phyloP scores from a whole-genome alignment of 257 asterid species.

The Striga asiatica region DNA sequence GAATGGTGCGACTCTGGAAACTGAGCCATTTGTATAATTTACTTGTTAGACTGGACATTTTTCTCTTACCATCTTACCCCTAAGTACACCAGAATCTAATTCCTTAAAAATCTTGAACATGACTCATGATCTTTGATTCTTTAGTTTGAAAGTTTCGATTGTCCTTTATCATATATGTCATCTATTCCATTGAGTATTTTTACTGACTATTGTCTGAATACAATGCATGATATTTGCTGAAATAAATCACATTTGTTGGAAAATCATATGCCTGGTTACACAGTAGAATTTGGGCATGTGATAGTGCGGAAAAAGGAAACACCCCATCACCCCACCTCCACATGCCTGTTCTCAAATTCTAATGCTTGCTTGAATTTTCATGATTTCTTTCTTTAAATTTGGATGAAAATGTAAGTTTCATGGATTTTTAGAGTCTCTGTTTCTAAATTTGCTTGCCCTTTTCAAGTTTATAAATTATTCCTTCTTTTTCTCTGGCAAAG shows the following conservation, averaged over 20 bases:
- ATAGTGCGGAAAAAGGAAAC: neutral
- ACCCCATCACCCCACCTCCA: no score
- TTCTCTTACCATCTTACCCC: neutral
- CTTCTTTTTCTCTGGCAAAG: conserved; percentile 24
- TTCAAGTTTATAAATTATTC: neutral
- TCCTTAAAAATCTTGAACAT: no score
- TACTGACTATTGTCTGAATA: neutral
- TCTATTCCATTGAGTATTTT: neutral
- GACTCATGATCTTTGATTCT: neutral
- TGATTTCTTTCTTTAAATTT: conserved; percentile 6
- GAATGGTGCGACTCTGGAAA: conserved; percentile 53
- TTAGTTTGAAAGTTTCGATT: neutral
- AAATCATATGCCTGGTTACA: neutral
- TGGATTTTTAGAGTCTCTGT: neutral
- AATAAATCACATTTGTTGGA: neutral
- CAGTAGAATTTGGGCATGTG: neutral
- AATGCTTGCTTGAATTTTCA: neutral
- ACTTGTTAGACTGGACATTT: no score
- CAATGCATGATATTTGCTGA: neutral
- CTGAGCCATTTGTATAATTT: neutral
- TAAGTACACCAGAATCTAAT: no score
- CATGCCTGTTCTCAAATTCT: neutral
- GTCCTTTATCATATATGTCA: neutral
- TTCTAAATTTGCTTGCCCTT: neutral
- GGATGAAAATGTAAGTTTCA: neutral